Base-by-base conservation (phyloP, 495 filamentous ascomycete species). In the Parathielavia hyrcaniae region DNA sequence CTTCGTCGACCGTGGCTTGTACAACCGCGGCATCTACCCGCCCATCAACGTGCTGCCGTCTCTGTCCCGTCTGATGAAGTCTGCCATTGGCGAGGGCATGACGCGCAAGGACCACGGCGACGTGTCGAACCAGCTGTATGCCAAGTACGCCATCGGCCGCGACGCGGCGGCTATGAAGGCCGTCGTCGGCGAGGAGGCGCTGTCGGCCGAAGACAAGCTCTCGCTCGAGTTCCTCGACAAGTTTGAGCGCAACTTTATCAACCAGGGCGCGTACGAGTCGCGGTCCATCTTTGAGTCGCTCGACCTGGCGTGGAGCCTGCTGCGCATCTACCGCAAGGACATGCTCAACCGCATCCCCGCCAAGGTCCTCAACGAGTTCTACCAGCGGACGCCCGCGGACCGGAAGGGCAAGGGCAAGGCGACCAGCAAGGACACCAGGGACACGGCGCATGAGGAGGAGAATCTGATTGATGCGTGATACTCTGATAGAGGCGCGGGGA, bases 101-200 rank as follows among this genome's bases (percentile, higher is more conserved):
- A 97, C 93, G 4, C 86, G 93, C 61, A 89, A 88, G 75, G 93
- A 99, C 69, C 93, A 99, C 75, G 87, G 88, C 57, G 93, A 99
- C 74, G 93, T 99, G 39, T 97, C 95, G 57, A 97, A 97, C 79
- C 93, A 99, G 79, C 83, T 99, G 58, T 99, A 99, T 73, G 93
- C 93, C 71, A 99, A 99, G 77, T 99, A 99, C 73, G 93, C 93
- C 72, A 97, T 99, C 68, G 93, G 93, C 69, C 89, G 90, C 77
- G 93, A 99, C 69, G 93, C 92, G 39, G 95, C 93, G 43, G 85
- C 90, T 71, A 99, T 99, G 93, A 99, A 99, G 78, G 93, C 93
- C 53, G 93, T 99, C 69, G 95, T 99, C 58, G 93, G 93, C 71
- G 93, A 99, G 72, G 93, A 99, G 71, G 93, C 93, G 39, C 76